A percentile compares a stretch with the other conserved stretches of the same genome.
phyloP scores from a whole-genome alignment of 495 filamentous ascomycete species.

The Chlorociboria aeruginascens region DNA sequence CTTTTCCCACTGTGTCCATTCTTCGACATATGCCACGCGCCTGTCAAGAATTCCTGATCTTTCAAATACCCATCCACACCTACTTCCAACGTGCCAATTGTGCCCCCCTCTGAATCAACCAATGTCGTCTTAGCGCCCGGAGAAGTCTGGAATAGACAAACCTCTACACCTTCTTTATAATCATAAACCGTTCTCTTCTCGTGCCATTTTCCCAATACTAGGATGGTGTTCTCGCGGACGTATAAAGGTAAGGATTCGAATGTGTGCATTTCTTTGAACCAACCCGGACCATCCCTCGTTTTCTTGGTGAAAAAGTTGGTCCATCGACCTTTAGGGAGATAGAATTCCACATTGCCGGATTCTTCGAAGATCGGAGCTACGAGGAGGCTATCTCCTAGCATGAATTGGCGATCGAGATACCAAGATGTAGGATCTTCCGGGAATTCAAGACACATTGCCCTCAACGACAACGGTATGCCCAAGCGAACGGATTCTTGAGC shows the following conservation, averaged over 20 bases:
- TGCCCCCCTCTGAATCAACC: constrained; percentile 26
- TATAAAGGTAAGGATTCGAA: constrained; percentile 37
- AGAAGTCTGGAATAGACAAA: constrained; percentile 26
- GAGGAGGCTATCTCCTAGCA: constrained; percentile 47
- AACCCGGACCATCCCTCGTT: constrained; percentile 32
- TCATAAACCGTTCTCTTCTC: constrained; percentile 38
- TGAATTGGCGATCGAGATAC: constrained; percentile 54
- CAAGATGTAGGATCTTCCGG: constrained; percentile 50
- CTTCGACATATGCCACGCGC: constrained; percentile 8
- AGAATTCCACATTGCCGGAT: constrained; percentile 46
- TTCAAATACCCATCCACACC: constrained; percentile 9
- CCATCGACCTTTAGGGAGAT: constrained; percentile 49
- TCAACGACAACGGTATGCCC: constrained; percentile 41
- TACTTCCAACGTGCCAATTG: constrained; percentile 21
- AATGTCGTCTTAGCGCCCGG: constrained; percentile 24
- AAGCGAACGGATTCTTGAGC: constrained; percentile 31
- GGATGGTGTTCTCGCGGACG: constrained; percentile 33
- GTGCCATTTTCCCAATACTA: constrained; percentile 32
- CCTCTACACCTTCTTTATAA: constrained; percentile 31
- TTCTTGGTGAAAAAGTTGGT: constrained; percentile 32
- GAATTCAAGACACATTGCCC: constrained; percentile 54
- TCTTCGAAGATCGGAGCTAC: constrained; percentile 52
- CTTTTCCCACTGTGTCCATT: neutral
- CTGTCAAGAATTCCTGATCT: constrained; percentile 9
- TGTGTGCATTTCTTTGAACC: constrained; percentile 34